Conservation (phyloP, 257 asterid genomes). For the Solanum phureja region DNA sequence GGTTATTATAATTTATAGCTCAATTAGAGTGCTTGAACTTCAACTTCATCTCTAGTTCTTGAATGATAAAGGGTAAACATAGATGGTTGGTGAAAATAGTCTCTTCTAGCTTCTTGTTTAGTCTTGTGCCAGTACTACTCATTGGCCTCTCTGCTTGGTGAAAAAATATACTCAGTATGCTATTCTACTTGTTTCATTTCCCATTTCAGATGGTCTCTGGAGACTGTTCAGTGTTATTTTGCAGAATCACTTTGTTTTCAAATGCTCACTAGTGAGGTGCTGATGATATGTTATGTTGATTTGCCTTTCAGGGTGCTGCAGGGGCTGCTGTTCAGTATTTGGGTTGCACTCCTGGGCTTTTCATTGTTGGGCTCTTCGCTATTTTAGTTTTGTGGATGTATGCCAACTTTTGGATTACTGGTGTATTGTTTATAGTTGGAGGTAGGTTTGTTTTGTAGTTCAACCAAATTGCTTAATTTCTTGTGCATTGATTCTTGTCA, state of each 20-base stretch:
- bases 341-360: conserved; percentile 96
- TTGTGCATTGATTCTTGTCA: neutral
- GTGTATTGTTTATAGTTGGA: conserved; percentile 88
- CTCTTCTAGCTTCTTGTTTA: neutral
- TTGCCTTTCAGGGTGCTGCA: conserved; percentile 73
- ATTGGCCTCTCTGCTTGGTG: neutral
- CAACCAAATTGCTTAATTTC: neutral
- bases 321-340: conserved; percentile 88
- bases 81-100: neutral
- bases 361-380: conserved; percentile 87
- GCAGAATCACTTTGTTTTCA: neutral
- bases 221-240: neutral
- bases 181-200: neutral
- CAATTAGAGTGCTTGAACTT: neutral
- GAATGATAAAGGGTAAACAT: neutral
- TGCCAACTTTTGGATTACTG: conserved; percentile 98
- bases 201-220: neutral
- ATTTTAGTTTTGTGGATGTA: conserved; percentile 93
- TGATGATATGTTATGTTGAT: neutral
- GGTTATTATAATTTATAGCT: neutral
- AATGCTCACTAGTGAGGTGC: neutral
- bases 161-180: neutral
- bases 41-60: neutral
- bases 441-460: conserved; percentile 38
- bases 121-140: neutral